Percentiles rank a stretch among this genome's conserved stretches.
Evolutionary conservation across 2,329 filamentous ascomycete genomes (phyloP).

Genomic region (Fonsecaea nubica): DNA sequence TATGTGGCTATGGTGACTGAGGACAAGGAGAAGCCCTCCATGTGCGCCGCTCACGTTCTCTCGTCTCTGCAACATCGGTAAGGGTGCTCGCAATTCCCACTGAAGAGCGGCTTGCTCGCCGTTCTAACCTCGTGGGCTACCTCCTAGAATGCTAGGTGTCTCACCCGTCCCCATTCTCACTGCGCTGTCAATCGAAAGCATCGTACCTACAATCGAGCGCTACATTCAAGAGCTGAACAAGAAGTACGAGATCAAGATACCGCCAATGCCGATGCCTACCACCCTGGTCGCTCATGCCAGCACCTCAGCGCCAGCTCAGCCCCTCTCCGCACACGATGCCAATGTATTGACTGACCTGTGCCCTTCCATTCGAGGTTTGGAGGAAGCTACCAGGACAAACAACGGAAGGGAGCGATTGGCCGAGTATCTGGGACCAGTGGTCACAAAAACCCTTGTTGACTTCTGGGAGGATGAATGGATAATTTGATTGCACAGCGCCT

Average conservation of each 20-base stretch:
- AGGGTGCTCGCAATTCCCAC: background rate
- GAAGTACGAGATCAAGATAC: background rate
- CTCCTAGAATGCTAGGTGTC: slow-evolving; percentile 14
- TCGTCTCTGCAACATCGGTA: slow-evolving; percentile 14
- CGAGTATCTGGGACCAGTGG: slow-evolving; percentile 21
- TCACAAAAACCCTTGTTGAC: slow-evolving; percentile 32
- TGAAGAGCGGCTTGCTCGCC: background rate
- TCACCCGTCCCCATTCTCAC: slow-evolving; percentile 8
- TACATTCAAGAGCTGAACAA: slow-evolving; percentile 21
- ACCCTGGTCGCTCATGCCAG: slow-evolving; percentile 32
- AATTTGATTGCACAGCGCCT: slow-evolving; percentile 9
- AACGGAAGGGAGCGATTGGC: slow-evolving; percentile 24
- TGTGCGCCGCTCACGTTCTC: slow-evolving; percentile 2
- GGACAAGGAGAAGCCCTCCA: background rate
- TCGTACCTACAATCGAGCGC: slow-evolving; percentile 20
- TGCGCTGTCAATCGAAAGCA: slow-evolving; percentile 13
- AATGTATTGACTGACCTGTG: slow-evolving; percentile 46
- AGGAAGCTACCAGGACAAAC: slow-evolving; percentile 34
- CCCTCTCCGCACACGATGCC: slow-evolving; percentile 42
- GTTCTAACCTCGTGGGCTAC: background rate
- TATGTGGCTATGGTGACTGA: slow-evolving; percentile 22
- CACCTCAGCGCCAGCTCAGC: slow-evolving; percentile 31
- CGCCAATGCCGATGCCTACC: slow-evolving; percentile 23
- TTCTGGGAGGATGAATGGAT: slow-evolving; percentile 40
- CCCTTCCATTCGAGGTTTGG: slow-evolving; percentile 35